phyloP scores from a whole-genome alignment of 371 early-diverging fungal species.

The Actinomortierella ambigua region DNA sequence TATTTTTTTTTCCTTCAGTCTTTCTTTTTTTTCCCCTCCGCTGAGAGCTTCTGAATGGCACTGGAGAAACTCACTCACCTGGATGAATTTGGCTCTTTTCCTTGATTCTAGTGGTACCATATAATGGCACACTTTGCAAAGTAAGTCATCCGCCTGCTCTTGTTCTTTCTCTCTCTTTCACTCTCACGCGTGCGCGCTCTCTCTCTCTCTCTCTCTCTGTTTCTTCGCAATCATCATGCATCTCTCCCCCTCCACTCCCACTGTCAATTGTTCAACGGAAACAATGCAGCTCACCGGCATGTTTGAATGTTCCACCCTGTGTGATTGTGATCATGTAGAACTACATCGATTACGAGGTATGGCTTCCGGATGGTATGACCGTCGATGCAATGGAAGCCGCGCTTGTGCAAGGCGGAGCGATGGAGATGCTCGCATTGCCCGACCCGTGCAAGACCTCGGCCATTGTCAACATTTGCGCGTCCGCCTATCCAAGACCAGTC shows the following conservation, averaged over 20 bases:
- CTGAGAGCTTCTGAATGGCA: not conserved
- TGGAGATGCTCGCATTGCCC: constrained; percentile 4
- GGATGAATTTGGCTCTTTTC: not conserved
- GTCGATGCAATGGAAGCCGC: constrained; percentile 12
- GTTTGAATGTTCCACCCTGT: too few relatives aligned
- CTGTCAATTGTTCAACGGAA: not conserved
- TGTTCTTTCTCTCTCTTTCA: not conserved
- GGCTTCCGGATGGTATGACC: constrained; percentile 24
- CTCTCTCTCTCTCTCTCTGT: not conserved
- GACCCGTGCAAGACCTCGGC: constrained; percentile 39
- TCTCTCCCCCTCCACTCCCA: not conserved
- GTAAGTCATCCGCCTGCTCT: too few relatives aligned
- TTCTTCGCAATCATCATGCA: not conserved
- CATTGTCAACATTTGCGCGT: constrained; percentile 25
- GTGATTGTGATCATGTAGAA: too few relatives aligned
- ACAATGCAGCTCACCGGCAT: too few relatives aligned
- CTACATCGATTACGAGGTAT: constrained; percentile 38
- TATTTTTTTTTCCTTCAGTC: not conserved
- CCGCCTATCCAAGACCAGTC: constrained; percentile 41
- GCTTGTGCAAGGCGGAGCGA: not conserved
- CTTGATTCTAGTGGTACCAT: constrained; percentile 29
- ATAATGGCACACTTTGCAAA: constrained; percentile 37
- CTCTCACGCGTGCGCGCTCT: not conserved
- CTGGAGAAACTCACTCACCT: not conserved
- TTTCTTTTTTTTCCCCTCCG: not conserved